Evolutionary conservation across 1,139 yeast species (phyloP).

Genomic region (Lodderomyces oxycetoniae): DNA sequence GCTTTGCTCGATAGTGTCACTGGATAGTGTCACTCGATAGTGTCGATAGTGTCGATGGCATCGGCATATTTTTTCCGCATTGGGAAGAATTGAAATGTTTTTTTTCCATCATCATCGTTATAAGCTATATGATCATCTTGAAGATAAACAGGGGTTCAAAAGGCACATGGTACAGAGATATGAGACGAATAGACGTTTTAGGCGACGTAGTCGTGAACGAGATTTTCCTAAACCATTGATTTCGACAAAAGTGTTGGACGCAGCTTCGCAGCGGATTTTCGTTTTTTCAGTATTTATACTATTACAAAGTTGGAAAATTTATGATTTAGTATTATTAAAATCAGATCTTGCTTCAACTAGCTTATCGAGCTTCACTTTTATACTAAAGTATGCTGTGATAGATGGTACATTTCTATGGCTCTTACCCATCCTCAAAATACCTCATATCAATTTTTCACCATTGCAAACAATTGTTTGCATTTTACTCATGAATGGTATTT

Average conservation of each 20-base stretch:
- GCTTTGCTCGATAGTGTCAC: too few relatives aligned
- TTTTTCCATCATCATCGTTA: too few relatives aligned
- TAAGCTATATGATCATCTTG: too few relatives aligned
- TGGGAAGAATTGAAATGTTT: too few relatives aligned
- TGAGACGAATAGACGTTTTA: slow-evolving; percentile 2
- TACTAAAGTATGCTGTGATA: slow-evolving; percentile 63
- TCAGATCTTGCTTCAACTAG: slow-evolving; percentile 24
- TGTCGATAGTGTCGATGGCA: too few relatives aligned
- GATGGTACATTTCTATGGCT: slow-evolving; percentile 69
- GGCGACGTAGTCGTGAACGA: slow-evolving; percentile 2
- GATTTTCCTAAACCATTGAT: slow-evolving; percentile 33
- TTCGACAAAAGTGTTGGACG: slow-evolving; percentile 57
- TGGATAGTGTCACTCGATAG: too few relatives aligned
- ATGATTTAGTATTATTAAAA: slow-evolving; percentile 54
- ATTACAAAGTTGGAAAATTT: slow-evolving; percentile 77
- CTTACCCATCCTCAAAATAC: slow-evolving; percentile 71
- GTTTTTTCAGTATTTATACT: slow-evolving; percentile 62
- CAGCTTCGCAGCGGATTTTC: slow-evolving; percentile 75
- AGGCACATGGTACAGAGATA: not conserved
- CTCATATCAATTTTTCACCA: slow-evolving; percentile 61
- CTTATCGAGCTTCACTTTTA: slow-evolving; percentile 51
- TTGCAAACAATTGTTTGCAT: slow-evolving; percentile 46
- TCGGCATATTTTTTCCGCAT: too few relatives aligned
- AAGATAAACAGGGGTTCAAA: too few relatives aligned
- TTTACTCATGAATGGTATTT: slow-evolving; percentile 29